Percentiles rank a stretch among this genome's conserved stretches.
Evolutionary conservation across 306 rosid genomes (phyloP).

Genomic region (Crotalaria pallida): DNA sequence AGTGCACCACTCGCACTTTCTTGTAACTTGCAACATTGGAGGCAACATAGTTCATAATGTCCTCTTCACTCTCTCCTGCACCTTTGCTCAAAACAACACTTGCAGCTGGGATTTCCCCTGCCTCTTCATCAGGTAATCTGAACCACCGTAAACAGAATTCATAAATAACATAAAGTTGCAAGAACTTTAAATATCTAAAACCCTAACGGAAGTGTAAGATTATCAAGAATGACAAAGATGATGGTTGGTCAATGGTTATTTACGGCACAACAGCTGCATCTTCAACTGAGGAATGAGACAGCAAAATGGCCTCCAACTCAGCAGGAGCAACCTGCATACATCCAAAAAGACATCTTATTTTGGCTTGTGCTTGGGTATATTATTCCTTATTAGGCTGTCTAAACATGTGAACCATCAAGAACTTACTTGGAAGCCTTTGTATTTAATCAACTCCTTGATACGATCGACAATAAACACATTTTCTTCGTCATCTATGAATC

Average conservation of each 20-base stretch:
- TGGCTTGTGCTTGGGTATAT: background rate
- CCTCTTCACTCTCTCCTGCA: conserved; percentile 65
- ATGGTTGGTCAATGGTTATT: conserved; percentile 15
- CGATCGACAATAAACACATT: conserved; percentile 61
- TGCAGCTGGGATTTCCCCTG: conserved; percentile 92
- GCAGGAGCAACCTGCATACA: conserved; percentile 84
- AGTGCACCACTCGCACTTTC: conserved; percentile 72
- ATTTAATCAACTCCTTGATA: conserved; percentile 44
- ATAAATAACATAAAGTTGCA: background rate
- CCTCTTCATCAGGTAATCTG: conserved; percentile 82
- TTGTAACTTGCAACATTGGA: conserved; percentile 76
- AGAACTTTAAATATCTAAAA: background rate
- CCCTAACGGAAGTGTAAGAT: background rate
- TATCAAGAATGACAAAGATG: background rate
- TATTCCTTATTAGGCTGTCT: too few relatives aligned
- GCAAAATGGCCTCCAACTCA: conserved; percentile 84
- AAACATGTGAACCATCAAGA: background rate
- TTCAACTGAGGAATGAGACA: conserved; percentile 71
- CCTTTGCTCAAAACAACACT: conserved; percentile 59
- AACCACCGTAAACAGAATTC: background rate
- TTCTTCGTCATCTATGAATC: conserved; percentile 75
- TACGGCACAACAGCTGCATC: conserved; percentile 97
- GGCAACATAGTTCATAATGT: conserved; percentile 61
- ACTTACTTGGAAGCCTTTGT: conserved; percentile 52
- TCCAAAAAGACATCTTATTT: background rate